Evolutionary conservation across 129 eudicot species (phyloP).

Genomic region (Oenanthe sinensis): DNA sequence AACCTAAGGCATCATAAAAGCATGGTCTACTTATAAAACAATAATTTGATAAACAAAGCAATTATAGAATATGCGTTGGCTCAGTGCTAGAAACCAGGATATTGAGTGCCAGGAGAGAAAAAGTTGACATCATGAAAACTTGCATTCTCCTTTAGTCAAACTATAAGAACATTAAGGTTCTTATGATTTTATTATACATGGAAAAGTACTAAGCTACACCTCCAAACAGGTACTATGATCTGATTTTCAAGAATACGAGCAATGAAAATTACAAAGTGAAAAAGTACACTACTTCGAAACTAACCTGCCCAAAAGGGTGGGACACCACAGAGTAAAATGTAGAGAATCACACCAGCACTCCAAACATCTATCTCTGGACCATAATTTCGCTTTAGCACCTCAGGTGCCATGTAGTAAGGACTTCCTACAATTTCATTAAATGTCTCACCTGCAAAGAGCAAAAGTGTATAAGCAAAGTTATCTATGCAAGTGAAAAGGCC

Average conservation of each 20-base stretch:
- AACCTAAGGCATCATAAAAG: background rate
- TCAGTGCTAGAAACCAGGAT: background rate
- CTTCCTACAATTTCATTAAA: slow-evolving; percentile 87
- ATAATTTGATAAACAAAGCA: background rate
- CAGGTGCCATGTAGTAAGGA: slow-evolving; percentile 88
- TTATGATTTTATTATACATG: background rate
- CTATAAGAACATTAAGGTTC: background rate
- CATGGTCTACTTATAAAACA: background rate
- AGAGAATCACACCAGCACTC: slow-evolving; percentile 89
- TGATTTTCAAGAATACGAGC: background rate
- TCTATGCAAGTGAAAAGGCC: background rate
- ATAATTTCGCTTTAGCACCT: slow-evolving; percentile 70
- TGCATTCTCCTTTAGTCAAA: background rate
- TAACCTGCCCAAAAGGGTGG: slow-evolving; percentile 95
- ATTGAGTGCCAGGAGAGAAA: background rate
- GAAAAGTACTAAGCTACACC: background rate
- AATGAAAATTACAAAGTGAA: background rate
- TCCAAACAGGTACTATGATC: background rate
- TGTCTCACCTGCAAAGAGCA: slow-evolving; percentile 46
- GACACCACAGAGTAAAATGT: slow-evolving; percentile 80
- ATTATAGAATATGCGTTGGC: background rate
- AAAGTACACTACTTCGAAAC: slow-evolving; percentile 3
- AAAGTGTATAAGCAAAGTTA: background rate
- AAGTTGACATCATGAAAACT: background rate
- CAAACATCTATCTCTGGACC: slow-evolving; percentile 85